These are phyloP conservation scores for Dactylellina drechsleri DNA, from an alignment of 2,329 filamentous ascomycete species.

Conservation along the genomic window DNA sequence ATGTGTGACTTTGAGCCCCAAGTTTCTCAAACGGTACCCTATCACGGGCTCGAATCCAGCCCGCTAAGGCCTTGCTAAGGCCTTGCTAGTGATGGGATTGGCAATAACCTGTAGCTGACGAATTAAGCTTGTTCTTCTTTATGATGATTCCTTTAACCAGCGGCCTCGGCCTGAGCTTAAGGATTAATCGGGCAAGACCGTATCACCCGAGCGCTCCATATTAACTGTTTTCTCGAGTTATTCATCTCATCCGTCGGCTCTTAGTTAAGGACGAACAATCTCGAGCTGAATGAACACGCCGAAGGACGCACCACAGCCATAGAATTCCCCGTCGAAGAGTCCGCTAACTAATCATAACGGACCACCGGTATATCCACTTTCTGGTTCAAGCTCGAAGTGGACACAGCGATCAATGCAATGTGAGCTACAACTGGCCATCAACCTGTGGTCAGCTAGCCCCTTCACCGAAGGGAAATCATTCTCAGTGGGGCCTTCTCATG, in stretches of 20 bases:
- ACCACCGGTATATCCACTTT: conserved; percentile 15
- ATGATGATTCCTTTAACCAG: conserved; percentile 35
- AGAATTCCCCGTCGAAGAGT: conserved; percentile 25
- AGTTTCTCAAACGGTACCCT: conserved; percentile 34
- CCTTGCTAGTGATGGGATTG: conserved; percentile 15
- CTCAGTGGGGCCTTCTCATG: conserved; percentile 2
- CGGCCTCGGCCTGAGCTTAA: conserved; percentile 16
- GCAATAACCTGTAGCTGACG: conserved; percentile 49
- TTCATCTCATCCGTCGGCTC: conserved; percentile 3
- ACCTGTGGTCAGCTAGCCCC: conserved; percentile 52
- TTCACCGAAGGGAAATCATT: conserved; percentile 15
- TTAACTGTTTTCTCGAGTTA: conserved; percentile 7
- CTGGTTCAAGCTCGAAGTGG: conserved; percentile 17
- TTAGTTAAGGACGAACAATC: conserved; percentile 15
- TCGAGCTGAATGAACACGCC: conserved; percentile 45
- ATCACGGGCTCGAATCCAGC: conserved; percentile 44
- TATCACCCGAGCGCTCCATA: conserved; percentile 27
- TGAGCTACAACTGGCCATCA: conserved; percentile 36
- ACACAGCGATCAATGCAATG: conserved; percentile 29
- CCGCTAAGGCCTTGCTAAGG: conserved; percentile 10
- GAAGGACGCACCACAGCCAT: conserved; percentile 49
- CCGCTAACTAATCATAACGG: neutral
- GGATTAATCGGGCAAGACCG: conserved; percentile 36
- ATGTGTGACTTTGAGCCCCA: conserved; percentile 41
- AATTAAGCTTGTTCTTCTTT: neutral